Evolutionary conservation across 257 asterid genomes (phyloP).

Genomic region (Apocynum venetum): DNA sequence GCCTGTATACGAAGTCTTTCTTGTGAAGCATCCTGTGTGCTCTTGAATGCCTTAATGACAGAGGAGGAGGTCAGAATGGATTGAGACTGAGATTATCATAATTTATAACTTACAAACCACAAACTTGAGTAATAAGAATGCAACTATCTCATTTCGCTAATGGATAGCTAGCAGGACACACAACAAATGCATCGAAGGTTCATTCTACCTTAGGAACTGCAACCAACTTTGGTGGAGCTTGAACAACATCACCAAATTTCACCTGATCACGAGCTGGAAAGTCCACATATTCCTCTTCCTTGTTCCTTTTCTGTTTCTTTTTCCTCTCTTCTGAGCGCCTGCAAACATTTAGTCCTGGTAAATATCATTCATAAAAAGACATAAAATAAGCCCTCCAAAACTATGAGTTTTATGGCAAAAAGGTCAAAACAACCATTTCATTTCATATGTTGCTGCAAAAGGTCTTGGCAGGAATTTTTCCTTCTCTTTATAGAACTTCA

Average conservation of each 20-base stretch:
- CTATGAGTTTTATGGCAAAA: background rate
- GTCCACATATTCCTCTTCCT: constrained; percentile 37
- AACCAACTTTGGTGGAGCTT: constrained; percentile 82
- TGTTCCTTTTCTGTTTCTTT: constrained; percentile 53
- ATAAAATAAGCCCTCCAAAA: background rate
- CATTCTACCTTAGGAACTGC: constrained; percentile 68
- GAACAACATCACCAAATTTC: constrained; percentile 80
- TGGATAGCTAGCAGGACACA: background rate
- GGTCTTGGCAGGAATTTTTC: background rate
- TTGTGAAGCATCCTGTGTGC: constrained; percentile 54
- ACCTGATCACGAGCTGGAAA: constrained; percentile 62
- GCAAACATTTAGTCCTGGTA: constrained; percentile 22
- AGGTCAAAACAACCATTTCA: background rate
- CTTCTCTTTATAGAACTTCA: background rate
- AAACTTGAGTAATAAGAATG: background rate
- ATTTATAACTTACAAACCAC: background rate
- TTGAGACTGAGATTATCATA: no score
- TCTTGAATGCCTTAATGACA: constrained; percentile 36
- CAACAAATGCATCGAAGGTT: background rate
- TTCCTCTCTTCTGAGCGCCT: constrained; percentile 67
- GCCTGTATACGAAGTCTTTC: constrained; percentile 90
- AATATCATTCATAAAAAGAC: background rate
- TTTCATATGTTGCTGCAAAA: background rate
- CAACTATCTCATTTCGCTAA: background rate
- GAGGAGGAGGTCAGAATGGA: background rate